Percentiles rank a stretch among this genome's conserved stretches.
Conservation (phyloP, 2,329 filamentous ascomycete species). For the Exophiala sideris region DNA sequence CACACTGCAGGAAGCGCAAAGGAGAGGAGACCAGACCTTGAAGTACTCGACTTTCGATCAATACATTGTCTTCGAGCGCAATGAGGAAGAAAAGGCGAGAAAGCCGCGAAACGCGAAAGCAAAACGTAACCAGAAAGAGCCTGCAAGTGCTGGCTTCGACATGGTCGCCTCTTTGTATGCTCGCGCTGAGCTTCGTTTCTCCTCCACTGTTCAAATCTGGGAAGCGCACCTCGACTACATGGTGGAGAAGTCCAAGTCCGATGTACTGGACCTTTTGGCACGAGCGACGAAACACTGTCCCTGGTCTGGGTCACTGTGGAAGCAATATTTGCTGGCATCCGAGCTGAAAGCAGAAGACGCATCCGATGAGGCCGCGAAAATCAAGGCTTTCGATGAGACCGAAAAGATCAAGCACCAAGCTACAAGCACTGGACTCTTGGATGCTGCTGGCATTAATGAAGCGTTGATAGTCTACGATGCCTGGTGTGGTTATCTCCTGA, state of each 20-base stretch:
- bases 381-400: conserved; percentile 79
- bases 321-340: conserved; percentile 77
- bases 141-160: conserved; percentile 48
- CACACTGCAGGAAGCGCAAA: conserved; percentile 49
- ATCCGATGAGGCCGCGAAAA: conserved; percentile 77
- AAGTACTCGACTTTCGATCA: conserved; percentile 56
- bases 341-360: conserved; percentile 68
- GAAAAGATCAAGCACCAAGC: conserved; percentile 89
- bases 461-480: conserved; percentile 87
- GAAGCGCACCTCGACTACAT: conserved; percentile 78
- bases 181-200: conserved; percentile 70
- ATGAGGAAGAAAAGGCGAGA: conserved; percentile 46
- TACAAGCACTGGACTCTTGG: conserved; percentile 78
- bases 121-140: conserved; percentile 12
- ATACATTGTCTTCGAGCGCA: conserved; percentile 84
- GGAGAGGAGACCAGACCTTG: conserved; percentile 50
- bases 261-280: conserved; percentile 68
- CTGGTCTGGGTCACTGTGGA: conserved; percentile 89
- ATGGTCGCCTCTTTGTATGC: conserved; percentile 66
- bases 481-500: conserved; percentile 91
- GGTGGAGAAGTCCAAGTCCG: conserved; percentile 47
- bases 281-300: conserved; percentile 87
- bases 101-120: conserved; percentile 43
- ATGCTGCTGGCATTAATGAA: conserved; percentile 80
- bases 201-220: conserved; percentile 73